Conservation (phyloP, 495 filamentous ascomycete species). For the Penicillium pancosmium region DNA sequence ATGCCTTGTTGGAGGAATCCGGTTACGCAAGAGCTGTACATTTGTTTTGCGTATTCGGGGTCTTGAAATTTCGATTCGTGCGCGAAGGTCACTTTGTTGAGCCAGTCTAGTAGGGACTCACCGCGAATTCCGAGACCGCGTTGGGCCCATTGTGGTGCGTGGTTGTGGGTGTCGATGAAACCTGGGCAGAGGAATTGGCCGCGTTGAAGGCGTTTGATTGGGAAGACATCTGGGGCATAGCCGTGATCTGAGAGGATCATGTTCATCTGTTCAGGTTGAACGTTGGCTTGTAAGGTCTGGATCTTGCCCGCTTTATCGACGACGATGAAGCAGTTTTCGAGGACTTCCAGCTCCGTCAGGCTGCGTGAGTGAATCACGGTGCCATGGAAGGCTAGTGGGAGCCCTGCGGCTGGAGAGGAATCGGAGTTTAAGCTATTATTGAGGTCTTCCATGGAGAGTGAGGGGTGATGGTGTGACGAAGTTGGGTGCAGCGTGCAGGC, state of each 20-base stretch:
- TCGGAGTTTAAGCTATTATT: conserved; percentile 7
- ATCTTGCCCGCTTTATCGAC: conserved; percentile 48
- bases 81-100: conserved; percentile 62
- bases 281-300: conserved; percentile 26
- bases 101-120: conserved; percentile 61
- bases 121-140: conserved; percentile 58
- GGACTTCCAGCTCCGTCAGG: conserved; percentile 44
- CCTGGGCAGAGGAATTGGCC: conserved; percentile 62
- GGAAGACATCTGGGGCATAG: conserved; percentile 35
- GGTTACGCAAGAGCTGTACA: conserved; percentile 57
- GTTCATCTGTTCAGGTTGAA: conserved; percentile 23
- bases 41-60: conserved; percentile 49
- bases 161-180: conserved; percentile 67
- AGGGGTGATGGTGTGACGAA: neutral
- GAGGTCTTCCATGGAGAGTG: conserved; percentile 15
- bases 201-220: conserved; percentile 43
- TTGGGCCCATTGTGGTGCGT: conserved; percentile 66
- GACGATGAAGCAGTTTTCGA: conserved; percentile 50
- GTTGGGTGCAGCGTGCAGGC: too few species aligned
- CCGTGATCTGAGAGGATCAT: conserved; percentile 27
- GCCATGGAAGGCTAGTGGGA: conserved; percentile 51
- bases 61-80: conserved; percentile 62
- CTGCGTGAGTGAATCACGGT: conserved; percentile 54
- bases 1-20: conserved; percentile 64
- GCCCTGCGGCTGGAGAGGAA: conserved; percentile 18